phyloP scores from a whole-genome alignment of 1,139 yeast genomes.

The Blastobotrys arbuscula region DNA sequence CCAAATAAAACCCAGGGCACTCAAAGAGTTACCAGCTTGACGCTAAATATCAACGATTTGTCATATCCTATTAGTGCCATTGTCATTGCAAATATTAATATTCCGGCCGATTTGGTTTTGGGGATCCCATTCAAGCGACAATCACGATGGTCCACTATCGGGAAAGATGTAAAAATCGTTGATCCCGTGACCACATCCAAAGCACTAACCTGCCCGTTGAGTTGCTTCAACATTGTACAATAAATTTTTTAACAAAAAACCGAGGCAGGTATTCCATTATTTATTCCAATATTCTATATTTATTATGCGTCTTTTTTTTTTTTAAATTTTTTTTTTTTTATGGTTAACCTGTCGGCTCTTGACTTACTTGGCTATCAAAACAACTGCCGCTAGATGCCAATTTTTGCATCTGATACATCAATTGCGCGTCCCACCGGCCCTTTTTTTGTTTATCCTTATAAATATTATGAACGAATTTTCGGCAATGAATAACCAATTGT shows the following conservation, averaged over 20 bases:
- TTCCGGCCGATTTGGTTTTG: conserved; percentile 2
- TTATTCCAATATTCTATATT: neutral
- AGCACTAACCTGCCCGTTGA: neutral
- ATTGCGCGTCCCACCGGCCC: neutral
- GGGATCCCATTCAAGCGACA: conserved; percentile 8
- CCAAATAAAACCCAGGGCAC: neutral
- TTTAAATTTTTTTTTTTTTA: neutral
- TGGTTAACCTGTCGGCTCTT: neutral
- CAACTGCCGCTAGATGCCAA: neutral
- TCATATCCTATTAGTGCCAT: conserved; percentile 1
- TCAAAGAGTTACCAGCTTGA: neutral
- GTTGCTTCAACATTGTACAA: neutral
- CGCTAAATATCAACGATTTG: neutral
- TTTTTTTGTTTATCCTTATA: conserved; percentile 3
- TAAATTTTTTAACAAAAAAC: no score
- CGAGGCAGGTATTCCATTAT: no score
- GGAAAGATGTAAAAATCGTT: neutral
- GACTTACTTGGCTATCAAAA: neutral
- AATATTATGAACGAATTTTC: conserved; percentile 2
- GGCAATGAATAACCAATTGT: neutral
- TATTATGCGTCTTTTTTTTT: neutral
- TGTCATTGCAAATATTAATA: neutral
- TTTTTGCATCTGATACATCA: neutral
- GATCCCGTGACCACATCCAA: neutral
- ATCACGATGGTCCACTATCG: conserved; percentile 7